phyloP scores from a whole-genome alignment of 1,139 yeast genomes.

The Diutina neorugosa region DNA sequence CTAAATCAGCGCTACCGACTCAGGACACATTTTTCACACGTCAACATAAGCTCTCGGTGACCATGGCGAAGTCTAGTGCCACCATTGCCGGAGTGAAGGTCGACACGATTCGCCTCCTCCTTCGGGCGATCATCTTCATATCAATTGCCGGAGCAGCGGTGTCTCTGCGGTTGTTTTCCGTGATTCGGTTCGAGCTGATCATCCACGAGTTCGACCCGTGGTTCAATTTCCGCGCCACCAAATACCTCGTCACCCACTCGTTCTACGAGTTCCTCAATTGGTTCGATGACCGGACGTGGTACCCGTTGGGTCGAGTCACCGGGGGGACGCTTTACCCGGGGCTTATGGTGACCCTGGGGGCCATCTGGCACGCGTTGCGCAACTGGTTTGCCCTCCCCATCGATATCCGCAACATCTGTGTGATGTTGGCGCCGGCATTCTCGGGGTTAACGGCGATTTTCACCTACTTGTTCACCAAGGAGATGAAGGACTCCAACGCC shows the following conservation, averaged over 20 bases:
- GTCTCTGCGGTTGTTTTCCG: conserved; percentile 72
- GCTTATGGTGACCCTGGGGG: conserved; percentile 91
- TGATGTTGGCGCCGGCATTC: conserved; percentile 91
- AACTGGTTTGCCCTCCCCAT: conserved; percentile 64
- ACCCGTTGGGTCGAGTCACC: conserved; percentile 96
- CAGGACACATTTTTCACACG: not conserved
- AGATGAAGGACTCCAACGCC: conserved; percentile 83
- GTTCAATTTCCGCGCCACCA: conserved; percentile 95
- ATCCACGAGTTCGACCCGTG: conserved; percentile 99
- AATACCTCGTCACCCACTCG: conserved; percentile 72
- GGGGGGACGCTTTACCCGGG: conserved; percentile 99
- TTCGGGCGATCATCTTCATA: conserved; percentile 53
- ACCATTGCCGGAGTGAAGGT: conserved; percentile 1
- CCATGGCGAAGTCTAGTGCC: not conserved
- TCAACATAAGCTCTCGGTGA: not conserved
- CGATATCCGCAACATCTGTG: conserved; percentile 93
- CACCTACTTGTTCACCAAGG: conserved; percentile 81
- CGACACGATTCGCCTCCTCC: conserved; percentile 30
- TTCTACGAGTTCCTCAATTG: conserved; percentile 89
- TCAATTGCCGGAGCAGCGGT: conserved; percentile 84
- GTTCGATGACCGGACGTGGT: conserved; percentile 99
- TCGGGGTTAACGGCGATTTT: conserved; percentile 88
- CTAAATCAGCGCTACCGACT: not conserved
- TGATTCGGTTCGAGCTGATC: conserved; percentile 82
- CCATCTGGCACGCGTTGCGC: conserved; percentile 67